Conservation (phyloP, 2,329 filamentous ascomycete genomes). For the Ophiognomonia clavigignenti-juglandacearum region DNA sequence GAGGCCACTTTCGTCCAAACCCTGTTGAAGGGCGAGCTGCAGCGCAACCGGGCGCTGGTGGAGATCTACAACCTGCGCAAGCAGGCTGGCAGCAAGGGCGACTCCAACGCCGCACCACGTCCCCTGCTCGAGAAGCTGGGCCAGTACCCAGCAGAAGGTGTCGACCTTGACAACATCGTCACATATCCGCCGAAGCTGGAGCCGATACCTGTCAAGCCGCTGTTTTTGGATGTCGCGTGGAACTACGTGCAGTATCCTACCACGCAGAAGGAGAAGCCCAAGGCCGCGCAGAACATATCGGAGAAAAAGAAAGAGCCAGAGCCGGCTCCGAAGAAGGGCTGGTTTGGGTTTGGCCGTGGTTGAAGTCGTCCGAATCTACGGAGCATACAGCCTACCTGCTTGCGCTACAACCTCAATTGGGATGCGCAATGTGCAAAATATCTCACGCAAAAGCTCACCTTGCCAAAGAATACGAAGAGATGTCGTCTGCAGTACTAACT, state of each 20-base stretch:
- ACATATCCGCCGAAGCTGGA: conserved; percentile 80
- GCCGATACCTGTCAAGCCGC: conserved; percentile 83
- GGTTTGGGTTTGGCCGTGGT: conserved; percentile 66
- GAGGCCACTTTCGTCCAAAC: conserved; percentile 55
- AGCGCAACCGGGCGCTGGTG: conserved; percentile 79
- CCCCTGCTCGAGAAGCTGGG: conserved; percentile 72
- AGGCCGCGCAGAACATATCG: conserved; percentile 24
- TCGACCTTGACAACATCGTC: conserved; percentile 77
- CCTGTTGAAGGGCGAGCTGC: conserved; percentile 66
- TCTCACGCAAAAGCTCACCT: too few relatives aligned
- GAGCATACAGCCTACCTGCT: too few relatives aligned
- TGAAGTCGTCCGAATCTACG: conserved; percentile 21
- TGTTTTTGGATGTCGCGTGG: conserved; percentile 95
- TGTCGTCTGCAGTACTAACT: too few relatives aligned
- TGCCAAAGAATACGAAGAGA: too few relatives aligned
- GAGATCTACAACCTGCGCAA: conserved; percentile 67
- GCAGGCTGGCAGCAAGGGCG: conserved; percentile 37
- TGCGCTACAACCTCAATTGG: too few relatives aligned
- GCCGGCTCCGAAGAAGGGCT: conserved; percentile 61
- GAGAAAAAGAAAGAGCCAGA: conserved; percentile 28
- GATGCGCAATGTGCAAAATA: too few relatives aligned
- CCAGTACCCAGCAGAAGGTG: conserved; percentile 66
- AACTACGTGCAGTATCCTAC: conserved; percentile 94
- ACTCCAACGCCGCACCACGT: conserved; percentile 21
- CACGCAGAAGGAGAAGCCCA: conserved; percentile 32